phyloP scores from a whole-genome alignment of 2,329 filamentous ascomycete species.

The Talaromyces pinophilus region DNA sequence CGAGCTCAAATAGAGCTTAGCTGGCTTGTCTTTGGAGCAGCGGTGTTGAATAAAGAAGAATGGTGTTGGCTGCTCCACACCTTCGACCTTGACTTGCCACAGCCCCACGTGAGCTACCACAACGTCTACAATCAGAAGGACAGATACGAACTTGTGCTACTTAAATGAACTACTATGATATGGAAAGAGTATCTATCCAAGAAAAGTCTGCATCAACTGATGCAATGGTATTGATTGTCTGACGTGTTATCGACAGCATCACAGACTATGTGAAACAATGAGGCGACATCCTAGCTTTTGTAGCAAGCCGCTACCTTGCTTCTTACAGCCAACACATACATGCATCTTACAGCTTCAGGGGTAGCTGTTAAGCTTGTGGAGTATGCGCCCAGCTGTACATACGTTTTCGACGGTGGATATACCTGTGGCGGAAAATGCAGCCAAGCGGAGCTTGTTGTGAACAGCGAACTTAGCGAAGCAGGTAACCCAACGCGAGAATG shows the following conservation, averaged over 20 bases:
- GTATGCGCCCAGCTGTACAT: not conserved
- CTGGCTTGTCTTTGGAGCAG: not conserved
- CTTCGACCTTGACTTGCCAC: not conserved
- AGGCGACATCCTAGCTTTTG: conserved; percentile 5
- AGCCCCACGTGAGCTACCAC: conserved; percentile 4
- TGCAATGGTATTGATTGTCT: conserved; percentile 6
- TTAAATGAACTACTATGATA: not conserved
- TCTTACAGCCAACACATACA: conserved; percentile 12
- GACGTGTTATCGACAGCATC: conserved; percentile 3
- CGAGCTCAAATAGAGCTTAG: conserved; percentile 4
- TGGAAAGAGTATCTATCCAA: not conserved
- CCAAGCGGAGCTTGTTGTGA: conserved; percentile 13
- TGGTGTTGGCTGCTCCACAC: not conserved
- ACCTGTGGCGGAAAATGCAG: conserved; percentile 8
- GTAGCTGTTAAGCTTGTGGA: not conserved
- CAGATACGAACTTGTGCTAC: not conserved
- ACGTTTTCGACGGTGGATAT: conserved; percentile 1
- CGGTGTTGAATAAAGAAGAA: not conserved
- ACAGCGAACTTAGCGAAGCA: not conserved
- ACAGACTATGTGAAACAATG: conserved; percentile 2
- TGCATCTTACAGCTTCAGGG: conserved; percentile 2
- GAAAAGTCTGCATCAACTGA: not conserved
- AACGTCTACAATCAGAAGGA: not conserved
- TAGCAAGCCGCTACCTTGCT: conserved; percentile 2
- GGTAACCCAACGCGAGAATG: not conserved